phyloP scores from a whole-genome alignment of 371 early-diverging fungal genomes.

The Mucor lusitanicus region DNA sequence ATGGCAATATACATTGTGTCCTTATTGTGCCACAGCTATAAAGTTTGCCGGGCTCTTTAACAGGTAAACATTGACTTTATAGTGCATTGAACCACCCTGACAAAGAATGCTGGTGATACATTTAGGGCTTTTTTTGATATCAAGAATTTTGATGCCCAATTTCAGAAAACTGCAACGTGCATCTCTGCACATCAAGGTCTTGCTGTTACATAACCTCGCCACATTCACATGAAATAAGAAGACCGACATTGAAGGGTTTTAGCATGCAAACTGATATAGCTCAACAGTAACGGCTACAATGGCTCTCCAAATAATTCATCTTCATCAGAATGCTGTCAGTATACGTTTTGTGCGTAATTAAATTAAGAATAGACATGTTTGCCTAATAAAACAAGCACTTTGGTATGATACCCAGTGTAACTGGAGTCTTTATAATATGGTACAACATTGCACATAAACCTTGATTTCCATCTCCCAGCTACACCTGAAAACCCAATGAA shows the following conservation, averaged over 20 bases:
- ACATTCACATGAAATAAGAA: not conserved
- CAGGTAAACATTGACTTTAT: no score
- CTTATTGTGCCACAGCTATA: no score
- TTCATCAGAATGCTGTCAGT: not conserved
- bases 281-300: not conserved
- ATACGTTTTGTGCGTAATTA: not conserved
- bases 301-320: not conserved
- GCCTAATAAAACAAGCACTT: no score
- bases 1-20: no score
- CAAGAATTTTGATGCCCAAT: not conserved
- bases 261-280: not conserved
- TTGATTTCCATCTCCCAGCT: not conserved
- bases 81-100: not conserved
- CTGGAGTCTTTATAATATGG: not conserved
- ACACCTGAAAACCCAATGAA: not conserved
- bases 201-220: not conserved
- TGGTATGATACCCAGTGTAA: not conserved
- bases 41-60: no score
- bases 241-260: not conserved
- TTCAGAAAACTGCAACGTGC: not conserved
- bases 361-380: no score
- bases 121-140: no score
- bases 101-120: not conserved
- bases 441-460: not conserved
- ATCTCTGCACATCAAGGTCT: not conserved